Conservation (phyloP, 2,329 filamentous ascomycete genomes). For the Simplicillium sp. region DNA sequence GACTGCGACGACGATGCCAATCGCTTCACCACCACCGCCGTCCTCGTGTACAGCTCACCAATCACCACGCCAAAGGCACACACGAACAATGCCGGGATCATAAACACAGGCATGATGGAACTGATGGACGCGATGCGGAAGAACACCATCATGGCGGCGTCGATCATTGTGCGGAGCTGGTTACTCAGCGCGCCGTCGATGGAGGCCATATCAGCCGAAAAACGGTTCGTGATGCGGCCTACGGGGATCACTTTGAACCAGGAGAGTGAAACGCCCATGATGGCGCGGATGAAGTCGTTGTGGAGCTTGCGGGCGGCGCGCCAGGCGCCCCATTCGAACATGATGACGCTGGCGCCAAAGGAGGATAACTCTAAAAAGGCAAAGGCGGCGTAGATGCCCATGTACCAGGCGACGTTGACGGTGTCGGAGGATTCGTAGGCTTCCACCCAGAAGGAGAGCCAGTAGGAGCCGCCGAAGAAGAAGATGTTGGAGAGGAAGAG, state of each 20-base stretch:
- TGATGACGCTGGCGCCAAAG: slow-evolving; percentile 30
- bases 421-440: slow-evolving; percentile 33
- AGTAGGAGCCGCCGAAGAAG: slow-evolving; percentile 32
- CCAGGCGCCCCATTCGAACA: slow-evolving; percentile 48
- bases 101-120: slow-evolving; percentile 42
- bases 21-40: slow-evolving; percentile 35
- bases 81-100: slow-evolving; percentile 33
- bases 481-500: slow-evolving; percentile 30
- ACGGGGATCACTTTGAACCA: slow-evolving; percentile 48
- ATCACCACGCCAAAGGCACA: slow-evolving; percentile 34
- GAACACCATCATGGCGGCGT: slow-evolving; percentile 29
- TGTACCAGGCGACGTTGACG: slow-evolving; percentile 38
- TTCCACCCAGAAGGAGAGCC: slow-evolving; percentile 46
- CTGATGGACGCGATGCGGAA: slow-evolving; percentile 38
- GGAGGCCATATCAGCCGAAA: slow-evolving; percentile 47
- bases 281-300: slow-evolving; percentile 37
- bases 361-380: slow-evolving; percentile 32
- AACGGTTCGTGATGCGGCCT: slow-evolving; percentile 44
- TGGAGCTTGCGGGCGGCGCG: slow-evolving; percentile 44
- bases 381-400: slow-evolving; percentile 40
- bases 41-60: slow-evolving; percentile 41
- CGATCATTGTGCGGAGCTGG: slow-evolving; percentile 32
- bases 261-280: slow-evolving; percentile 43
- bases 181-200: slow-evolving; percentile 38
- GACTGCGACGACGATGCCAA: slow-evolving; percentile 37